phyloP scores from a whole-genome alignment of 2,329 filamentous ascomycete genomes.

The Fusarium sp. region DNA sequence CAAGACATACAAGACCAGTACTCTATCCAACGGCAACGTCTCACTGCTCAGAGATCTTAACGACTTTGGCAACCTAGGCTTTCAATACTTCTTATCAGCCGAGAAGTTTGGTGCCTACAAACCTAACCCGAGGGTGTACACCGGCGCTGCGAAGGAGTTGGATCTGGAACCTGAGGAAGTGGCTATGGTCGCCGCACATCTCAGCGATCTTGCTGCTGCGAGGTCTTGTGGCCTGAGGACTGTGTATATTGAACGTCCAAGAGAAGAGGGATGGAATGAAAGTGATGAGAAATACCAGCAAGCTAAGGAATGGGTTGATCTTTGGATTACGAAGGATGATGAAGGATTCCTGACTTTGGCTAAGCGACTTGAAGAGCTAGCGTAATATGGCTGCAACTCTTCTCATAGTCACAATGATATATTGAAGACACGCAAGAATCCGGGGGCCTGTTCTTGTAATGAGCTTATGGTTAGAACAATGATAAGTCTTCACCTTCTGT shows the following conservation, averaged over 20 bases:
- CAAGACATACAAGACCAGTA: constrained; percentile 67
- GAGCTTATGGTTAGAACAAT: not conserved
- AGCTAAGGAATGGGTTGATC: constrained; percentile 58
- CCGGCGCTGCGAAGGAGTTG: constrained; percentile 71
- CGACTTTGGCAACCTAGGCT: constrained; percentile 68
- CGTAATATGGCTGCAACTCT: not conserved
- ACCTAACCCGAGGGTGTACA: constrained; percentile 74
- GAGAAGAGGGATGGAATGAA: constrained; percentile 71
- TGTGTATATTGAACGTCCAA: constrained; percentile 76
- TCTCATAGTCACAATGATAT: not conserved
- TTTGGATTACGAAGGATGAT: constrained; percentile 53
- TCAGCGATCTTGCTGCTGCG: constrained; percentile 75
- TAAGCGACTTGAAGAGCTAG: constrained; percentile 41
- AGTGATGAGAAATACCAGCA: constrained; percentile 64
- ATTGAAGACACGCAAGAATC: too few relatives aligned
- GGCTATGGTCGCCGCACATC: constrained; percentile 82
- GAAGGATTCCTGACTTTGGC: constrained; percentile 50
- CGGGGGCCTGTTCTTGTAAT: not conserved
- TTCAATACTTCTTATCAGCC: constrained; percentile 71
- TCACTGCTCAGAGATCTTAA: constrained; percentile 74
- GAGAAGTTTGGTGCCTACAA: constrained; percentile 82
- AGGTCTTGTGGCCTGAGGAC: constrained; percentile 73
- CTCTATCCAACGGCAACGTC: constrained; percentile 80
- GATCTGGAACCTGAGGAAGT: constrained; percentile 69
- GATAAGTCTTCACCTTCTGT: not conserved